Evolutionary conservation across 495 filamentous ascomycete genomes (phyloP), one percentile per base, ranked within the genome.

Genomic region (Penicillium cataractarum): DNA sequence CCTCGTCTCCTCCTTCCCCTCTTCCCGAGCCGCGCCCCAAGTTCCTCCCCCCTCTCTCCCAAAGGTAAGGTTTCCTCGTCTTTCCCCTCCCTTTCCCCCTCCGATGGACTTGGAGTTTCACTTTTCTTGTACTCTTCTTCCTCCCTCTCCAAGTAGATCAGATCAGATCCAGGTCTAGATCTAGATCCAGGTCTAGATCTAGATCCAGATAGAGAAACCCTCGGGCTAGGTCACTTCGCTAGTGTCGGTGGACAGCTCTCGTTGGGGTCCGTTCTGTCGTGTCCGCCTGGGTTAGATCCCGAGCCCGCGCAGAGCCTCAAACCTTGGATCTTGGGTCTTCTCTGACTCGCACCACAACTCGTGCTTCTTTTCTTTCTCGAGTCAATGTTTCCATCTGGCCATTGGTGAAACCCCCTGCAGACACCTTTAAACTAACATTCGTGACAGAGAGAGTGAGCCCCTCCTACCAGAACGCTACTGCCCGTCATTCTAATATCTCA

Each of bases 281-380:
- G 42, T 46, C 51, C 32, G 51, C 51, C 32, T 37, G 32, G 29
- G 21, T 54, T 54, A 54, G 51, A 54, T 54, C 51, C 51, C 51
- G 51, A 54, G 51, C 32, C 51, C 51, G 51, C 51, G 51, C 51
- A 37, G 51, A 54, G 51, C 51, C 51, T 54, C 51, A 54, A n/a
- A 33, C 19, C 29, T 22, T 21, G 51, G 24, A 21, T 6, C 13
- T 29, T 13, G 46, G 46, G 10, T 50, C 12, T 4, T 2, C 24
- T 15, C 24, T 50, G 10, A 9, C 42, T 46, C 42, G 21, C 9
- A 29, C 4, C 29, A 3, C 12, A 9, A 50, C 17, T 15, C 24
- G 22, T 50, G 22, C 12, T 13, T 29, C 12, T n/a, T 50, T 2
- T 6, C 10, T 7, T 7, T 29, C 15, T 50, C 24, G 10, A 24